Evolutionary conservation across 352 stramenopile genomes (phyloP).

Genomic region (Pythium oligandrum): DNA sequence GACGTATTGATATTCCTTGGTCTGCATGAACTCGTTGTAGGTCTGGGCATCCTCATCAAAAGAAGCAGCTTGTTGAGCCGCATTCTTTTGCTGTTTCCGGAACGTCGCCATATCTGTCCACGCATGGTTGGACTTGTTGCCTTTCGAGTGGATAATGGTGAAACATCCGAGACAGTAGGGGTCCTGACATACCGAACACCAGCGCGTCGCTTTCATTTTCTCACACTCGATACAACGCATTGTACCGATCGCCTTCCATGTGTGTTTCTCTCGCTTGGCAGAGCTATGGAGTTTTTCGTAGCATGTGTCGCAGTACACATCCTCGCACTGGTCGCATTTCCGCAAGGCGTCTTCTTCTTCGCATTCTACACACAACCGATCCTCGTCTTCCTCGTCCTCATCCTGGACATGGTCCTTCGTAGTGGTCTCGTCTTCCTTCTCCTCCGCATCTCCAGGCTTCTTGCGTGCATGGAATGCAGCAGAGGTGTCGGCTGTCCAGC

Average conservation of each 20-base stretch:
- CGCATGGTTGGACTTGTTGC: conserved; percentile 65
- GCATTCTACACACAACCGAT: conserved; percentile 72
- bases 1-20: conserved; percentile 77
- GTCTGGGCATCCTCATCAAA: conserved; percentile 57
- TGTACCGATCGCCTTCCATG: conserved; percentile 65
- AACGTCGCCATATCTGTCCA: conserved; percentile 71
- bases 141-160: conserved; percentile 79
- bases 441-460: conserved; percentile 1
- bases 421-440: conserved; percentile 3
- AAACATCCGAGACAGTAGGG: conserved; percentile 81
- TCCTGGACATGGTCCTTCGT: conserved; percentile 15
- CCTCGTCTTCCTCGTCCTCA: conserved; percentile 43
- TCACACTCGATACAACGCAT: conserved; percentile 83
- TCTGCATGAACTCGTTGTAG: conserved; percentile 71
- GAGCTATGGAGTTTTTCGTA: conserved; percentile 73
- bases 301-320: conserved; percentile 75
- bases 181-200: conserved; percentile 68
- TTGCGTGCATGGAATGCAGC: conserved; percentile 17
- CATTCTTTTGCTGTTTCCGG: conserved; percentile 35
- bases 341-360: conserved; percentile 67
- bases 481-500: conserved; percentile 25
- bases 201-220: conserved; percentile 79
- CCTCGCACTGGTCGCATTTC: conserved; percentile 67
- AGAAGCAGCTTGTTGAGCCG: conserved; percentile 18
- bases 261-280: conserved; percentile 69